phyloP scores from a whole-genome alignment of 768 basidiomycete species.

The Lyophyllum shimeji region DNA sequence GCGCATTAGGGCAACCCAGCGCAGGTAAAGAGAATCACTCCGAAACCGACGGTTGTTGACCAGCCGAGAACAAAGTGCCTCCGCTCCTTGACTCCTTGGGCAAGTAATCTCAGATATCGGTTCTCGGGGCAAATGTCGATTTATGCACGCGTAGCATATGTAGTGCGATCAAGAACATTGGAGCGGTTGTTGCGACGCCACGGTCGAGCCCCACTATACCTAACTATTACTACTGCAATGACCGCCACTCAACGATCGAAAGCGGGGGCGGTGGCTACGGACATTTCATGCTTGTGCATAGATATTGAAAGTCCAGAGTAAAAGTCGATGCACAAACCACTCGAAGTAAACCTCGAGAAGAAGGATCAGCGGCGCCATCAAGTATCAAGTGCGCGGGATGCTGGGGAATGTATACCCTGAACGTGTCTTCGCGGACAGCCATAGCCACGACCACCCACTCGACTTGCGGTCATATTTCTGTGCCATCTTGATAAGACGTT shows the following conservation, averaged over 20 bases:
- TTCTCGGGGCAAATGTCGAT: background rate
- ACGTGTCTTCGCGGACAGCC: background rate
- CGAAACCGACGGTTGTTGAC: too few species aligned
- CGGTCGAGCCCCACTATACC: background rate
- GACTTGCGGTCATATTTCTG: background rate
- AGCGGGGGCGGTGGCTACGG: background rate
- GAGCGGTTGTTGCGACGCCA: conserved; percentile 2
- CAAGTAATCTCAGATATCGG: background rate
- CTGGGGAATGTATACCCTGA: background rate
- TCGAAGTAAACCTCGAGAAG: background rate
- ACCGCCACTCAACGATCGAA: background rate
- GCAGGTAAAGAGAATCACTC: too few species aligned
- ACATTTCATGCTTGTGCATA: background rate
- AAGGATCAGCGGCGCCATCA: background rate
- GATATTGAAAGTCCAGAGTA: background rate
- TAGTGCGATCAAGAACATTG: background rate
- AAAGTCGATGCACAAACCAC: background rate
- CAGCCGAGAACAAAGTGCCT: too few species aligned
- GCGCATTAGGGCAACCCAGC: too few species aligned
- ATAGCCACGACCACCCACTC: background rate
- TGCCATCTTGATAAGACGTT: too few species aligned
- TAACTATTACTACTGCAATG: background rate
- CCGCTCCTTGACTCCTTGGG: too few species aligned
- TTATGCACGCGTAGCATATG: background rate
- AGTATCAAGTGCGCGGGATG: background rate